Conservation (phyloP, 148 eudicot genomes). For the Salicornia ramosissima region DNA sequence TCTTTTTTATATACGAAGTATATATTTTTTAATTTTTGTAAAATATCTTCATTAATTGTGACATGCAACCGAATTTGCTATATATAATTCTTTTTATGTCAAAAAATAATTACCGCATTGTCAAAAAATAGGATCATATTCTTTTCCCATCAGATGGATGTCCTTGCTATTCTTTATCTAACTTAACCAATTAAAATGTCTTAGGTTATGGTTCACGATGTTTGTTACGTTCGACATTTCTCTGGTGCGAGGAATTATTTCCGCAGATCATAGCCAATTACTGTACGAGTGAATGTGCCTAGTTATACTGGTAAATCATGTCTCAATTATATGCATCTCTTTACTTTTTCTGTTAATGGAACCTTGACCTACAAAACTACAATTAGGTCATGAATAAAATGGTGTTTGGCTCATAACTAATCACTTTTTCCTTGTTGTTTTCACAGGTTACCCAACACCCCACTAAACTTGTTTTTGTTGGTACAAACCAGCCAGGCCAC, state of each 20-base stretch:
- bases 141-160: not conserved
- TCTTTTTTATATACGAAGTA: too few species aligned
- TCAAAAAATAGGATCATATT: not conserved
- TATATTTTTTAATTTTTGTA: too few species aligned
- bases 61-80: not conserved
- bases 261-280: not conserved
- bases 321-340: not conserved
- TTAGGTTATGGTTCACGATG: conserved; percentile 45
- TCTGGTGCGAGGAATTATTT: conserved; percentile 15
- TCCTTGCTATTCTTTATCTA: not conserved
- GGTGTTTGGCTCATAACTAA: not conserved
- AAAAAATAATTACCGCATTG: not conserved
- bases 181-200: not conserved
- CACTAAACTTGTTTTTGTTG: not conserved
- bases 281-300: not conserved
- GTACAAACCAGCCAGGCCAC: not conserved
- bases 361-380: not conserved
- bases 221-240: conserved; percentile 42
- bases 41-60: not conserved
- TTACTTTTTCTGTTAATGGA: not conserved
- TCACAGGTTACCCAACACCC: not conserved
- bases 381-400: not conserved
- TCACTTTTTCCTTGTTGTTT: not conserved
- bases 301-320: conserved; percentile 6
- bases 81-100: not conserved